phyloP scores from a whole-genome alignment of 371 early-diverging fungal genomes.

The Smittium mucronatum region DNA sequence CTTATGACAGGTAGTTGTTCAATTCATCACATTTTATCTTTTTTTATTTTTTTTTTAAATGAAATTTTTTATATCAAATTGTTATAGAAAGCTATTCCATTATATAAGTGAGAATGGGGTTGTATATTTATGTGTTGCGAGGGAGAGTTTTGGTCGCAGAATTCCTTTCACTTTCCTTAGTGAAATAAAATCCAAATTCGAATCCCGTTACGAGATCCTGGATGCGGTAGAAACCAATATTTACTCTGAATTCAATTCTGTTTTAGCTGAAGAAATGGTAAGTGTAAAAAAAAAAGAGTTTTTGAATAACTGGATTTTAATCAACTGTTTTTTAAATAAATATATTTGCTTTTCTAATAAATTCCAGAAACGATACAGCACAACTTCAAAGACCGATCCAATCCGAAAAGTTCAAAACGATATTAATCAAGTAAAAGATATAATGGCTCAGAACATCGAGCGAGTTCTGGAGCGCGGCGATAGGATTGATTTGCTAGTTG shows the following conservation, averaged over 20 bases:
- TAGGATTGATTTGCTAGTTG: slow-evolving; percentile 76
- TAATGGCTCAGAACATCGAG: slow-evolving; percentile 89
- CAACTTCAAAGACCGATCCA: slow-evolving; percentile 56
- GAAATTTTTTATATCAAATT: slow-evolving; percentile 10
- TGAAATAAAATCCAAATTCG: slow-evolving; percentile 58
- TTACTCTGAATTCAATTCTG: too few species aligned
- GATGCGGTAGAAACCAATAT: not conserved
- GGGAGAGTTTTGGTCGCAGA: slow-evolving; percentile 74
- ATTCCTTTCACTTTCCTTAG: slow-evolving; percentile 82
- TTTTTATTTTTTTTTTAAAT: not conserved
- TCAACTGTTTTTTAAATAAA: slow-evolving; percentile 11
- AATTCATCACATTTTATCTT: not conserved
- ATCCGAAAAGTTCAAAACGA: slow-evolving; percentile 75
- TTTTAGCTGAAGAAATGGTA: too few species aligned
- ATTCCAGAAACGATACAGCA: slow-evolving; percentile 54
- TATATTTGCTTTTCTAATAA: slow-evolving; percentile 7
- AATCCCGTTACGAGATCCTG: not conserved
- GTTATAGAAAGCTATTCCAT: slow-evolving; percentile 67
- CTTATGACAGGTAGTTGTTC: slow-evolving; percentile 59
- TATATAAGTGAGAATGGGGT: slow-evolving; percentile 68
- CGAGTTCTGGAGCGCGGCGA: slow-evolving; percentile 84
- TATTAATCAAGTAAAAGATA: slow-evolving; percentile 85
- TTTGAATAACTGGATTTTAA: too few species aligned
- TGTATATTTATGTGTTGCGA: slow-evolving; percentile 80
- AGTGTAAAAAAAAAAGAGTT: too few species aligned